Evolutionary conservation across 352 stramenopile genomes (phyloP).

Genomic region (Phytophthora pluvialis): DNA sequence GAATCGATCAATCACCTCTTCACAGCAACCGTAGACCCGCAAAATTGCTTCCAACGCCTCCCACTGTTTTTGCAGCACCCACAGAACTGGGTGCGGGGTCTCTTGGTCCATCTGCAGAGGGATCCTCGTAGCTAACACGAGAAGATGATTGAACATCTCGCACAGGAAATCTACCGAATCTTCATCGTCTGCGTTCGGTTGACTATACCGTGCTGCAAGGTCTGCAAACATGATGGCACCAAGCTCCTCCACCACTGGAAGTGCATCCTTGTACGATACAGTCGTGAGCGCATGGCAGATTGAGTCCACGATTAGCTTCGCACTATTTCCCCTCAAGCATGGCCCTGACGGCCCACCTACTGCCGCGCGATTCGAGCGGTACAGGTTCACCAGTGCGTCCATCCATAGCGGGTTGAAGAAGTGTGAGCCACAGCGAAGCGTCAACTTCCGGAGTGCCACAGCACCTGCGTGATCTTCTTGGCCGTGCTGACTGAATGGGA

Average conservation of each 20-base stretch:
- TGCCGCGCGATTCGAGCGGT: constrained; percentile 48
- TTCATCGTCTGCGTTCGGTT: constrained; percentile 57
- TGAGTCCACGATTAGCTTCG: constrained; percentile 72
- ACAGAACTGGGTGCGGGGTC: constrained; percentile 60
- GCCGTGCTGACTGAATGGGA: constrained; percentile 51
- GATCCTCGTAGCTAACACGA: constrained; percentile 61
- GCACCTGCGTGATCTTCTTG: constrained; percentile 75
- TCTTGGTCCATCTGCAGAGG: constrained; percentile 72
- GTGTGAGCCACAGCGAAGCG: constrained; percentile 60
- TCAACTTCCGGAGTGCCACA: constrained; percentile 75
- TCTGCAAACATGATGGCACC: constrained; percentile 71
- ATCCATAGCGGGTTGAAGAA: constrained; percentile 78
- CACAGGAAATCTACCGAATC: constrained; percentile 58
- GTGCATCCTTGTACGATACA: constrained; percentile 71
- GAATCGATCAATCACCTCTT: constrained; percentile 66
- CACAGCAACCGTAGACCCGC: constrained; percentile 50
- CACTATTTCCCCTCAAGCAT: constrained; percentile 48
- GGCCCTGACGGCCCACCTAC: constrained; percentile 25
- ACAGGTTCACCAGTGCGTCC: constrained; percentile 70
- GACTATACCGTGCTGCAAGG: constrained; percentile 50
- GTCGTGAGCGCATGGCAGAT: constrained; percentile 68
- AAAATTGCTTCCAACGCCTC: constrained; percentile 57
- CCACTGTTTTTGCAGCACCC: constrained; percentile 67
- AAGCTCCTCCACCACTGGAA: constrained; percentile 68
- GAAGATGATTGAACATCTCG: constrained; percentile 65